Conservation (phyloP, 192 early-diverging fungal species). For the Globomyces pollinis-pini region DNA sequence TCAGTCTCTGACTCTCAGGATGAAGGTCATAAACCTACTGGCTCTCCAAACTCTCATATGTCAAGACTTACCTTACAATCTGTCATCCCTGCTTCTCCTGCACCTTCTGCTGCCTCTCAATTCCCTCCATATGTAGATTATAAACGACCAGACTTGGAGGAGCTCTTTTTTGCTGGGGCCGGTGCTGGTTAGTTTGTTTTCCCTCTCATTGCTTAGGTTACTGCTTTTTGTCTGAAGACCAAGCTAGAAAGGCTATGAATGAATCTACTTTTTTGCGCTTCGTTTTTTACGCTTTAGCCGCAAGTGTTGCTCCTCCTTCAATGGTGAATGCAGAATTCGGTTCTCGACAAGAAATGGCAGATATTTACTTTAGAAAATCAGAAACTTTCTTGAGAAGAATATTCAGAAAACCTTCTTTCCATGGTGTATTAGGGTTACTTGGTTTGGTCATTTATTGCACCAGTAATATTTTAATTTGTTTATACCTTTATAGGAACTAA, state of each 20-base stretch:
- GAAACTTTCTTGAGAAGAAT: background rate
- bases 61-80: background rate
- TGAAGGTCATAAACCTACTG: background rate
- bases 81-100: constrained; percentile 7
- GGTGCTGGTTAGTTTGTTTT: too few species aligned
- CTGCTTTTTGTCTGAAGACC: constrained; percentile 2
- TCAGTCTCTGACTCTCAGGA: background rate
- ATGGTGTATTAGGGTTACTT: background rate
- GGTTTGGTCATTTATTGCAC: constrained; percentile 2
- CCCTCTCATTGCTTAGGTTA: constrained; percentile 1
- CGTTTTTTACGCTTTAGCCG: constrained; percentile 1
- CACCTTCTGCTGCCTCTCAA: background rate
- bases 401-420: background rate
- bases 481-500: constrained; percentile 11
- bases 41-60: constrained; percentile 5
- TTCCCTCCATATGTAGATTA: background rate
- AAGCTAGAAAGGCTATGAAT: background rate
- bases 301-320: background rate
- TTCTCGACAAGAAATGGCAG: constrained; percentile 3
- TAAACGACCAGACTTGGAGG: constrained; percentile 7
- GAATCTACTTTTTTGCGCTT: constrained; percentile 4
- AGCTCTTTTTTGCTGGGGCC: background rate
- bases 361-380: constrained; percentile 4
- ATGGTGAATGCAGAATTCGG: constrained; percentile 6
- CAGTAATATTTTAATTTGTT: background rate